Evolutionary conservation across 2,329 filamentous ascomycete species (phyloP), one percentile per base, ranked within the genome.

Genomic region (Aureobasidium melanogenum): DNA sequence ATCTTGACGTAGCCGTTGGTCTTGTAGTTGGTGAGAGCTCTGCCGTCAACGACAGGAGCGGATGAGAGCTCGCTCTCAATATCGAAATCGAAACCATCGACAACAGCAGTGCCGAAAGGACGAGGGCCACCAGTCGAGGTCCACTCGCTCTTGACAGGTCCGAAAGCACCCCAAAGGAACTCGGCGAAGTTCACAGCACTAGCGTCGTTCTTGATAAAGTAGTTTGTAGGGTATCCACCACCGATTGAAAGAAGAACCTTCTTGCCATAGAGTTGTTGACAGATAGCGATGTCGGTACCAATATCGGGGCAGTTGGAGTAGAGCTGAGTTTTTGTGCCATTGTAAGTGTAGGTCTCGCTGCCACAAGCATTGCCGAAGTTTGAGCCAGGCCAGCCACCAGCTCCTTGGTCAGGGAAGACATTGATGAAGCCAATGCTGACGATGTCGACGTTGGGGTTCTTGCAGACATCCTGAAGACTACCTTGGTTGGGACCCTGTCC

Each of bases 41-140:
- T 65, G 39, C 61, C 63, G 17, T 63, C 50, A 38, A 61, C 57
- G 14, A 48, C 54, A 36, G 63, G 63, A 8, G 57, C 57, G 19
- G 55, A 46, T 22, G 72, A 72, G 15, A 82, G 80, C 2, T 73
- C 72, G 5, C 82, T 77, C 74, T 91, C 88, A 64, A 91, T 85
- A 71, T 91, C 88, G 65, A 91, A 84, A 73, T 91, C 88, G 71
- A 91, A 90, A 5, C 88, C 88, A 70, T 91, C 87, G 44, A 91
- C 75, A 4, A 83, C 77, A 10, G 84, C 82, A 14, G 75, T 73
- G 59, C 85, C 85, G 69, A 91, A 91, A 1, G 88, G 88, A 9
- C 88, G 83, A 61, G 82, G 77, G 8, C 75, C 75, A 1, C 71
- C 72, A 43, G 73, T 65, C 14, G 41, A 46, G 15, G 58, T 56